Evolutionary conservation across 2,329 filamentous ascomycete genomes (phyloP), one percentile per base, ranked within the genome.

Genomic region (Fusarium kyushuense): DNA sequence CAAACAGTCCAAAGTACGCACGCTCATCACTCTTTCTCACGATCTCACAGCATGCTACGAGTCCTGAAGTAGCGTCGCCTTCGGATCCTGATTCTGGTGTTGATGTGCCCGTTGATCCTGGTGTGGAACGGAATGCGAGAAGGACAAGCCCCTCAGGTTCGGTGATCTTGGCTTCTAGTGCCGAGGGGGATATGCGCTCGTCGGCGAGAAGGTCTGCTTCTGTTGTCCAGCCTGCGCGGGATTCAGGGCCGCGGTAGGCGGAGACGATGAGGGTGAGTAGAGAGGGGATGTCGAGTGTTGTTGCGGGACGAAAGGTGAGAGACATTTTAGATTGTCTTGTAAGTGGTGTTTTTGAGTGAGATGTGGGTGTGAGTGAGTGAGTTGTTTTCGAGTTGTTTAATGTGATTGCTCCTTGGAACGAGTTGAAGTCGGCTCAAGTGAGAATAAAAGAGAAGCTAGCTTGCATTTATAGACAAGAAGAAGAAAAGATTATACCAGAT

Each of bases 1-100:
- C 83, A 21, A 86, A 83, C 35, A 85, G 77, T 51, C 82, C 82
- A 52, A 85, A 83, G 72, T 84, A 82, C 19, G 77, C 79, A 35
- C 76, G 61, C 33, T 63, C 72, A 29, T 65, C 63, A 27, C 64
- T 60, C 19, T 71, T 74, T 32, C 71, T 72, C 27, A 76, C 61
- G 5, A 85, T 58, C 58, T 84, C 82, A 70, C 81, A 84, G 76
- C 83, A 84, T n/a, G 78, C 78, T 4, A 81, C 74, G 4, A 82
- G 74, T 0, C 67, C 65, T 5, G 54, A 46, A 3, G 35, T 52
- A 9, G 66, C 29, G 51, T 80, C 76, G 1, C 36, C 23, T 13
- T 65, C 60, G 9, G 19, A 16, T 7, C 54, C 62, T 0, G 54
- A 65, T 29, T 65, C 58, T 25, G 65, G 65, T 0, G 65, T 67